Base-by-base conservation (phyloP, 352 stramenopile species). In the Pythium grandisporangium region DNA sequence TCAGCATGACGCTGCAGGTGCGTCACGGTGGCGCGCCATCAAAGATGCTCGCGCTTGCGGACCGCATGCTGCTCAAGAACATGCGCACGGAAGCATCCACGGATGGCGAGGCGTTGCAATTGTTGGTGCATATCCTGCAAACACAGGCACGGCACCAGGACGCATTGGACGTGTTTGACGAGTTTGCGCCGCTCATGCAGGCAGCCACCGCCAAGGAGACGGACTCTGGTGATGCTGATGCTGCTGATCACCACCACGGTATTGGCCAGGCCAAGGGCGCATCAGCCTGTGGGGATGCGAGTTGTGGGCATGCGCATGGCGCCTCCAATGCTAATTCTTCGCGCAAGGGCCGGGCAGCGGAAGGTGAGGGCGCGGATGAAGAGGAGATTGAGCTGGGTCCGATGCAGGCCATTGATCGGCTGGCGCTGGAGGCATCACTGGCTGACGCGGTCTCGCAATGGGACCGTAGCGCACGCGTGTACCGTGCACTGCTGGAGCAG, bases 1-100 rank as follows among this genome's bases (percentile, higher is more conserved):
- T 87, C 40, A 84, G 75, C 44, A 91, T 93, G 77, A 70, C 89
- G 55, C 51, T 93, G 45, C 77, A 91, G 58, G 74, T 93, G 48
- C 53, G 85, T 42, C 74, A 85, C 51, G 52, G 54, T 44, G 55
- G 63, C 8, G 68, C 75, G 19, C 74, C 79, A 0, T 24, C 70
- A 16, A 79, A 82, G 35, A 91, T 93, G 69, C 63, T 93, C 42
- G 63, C 54, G 12, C 51, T 93, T 38, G 80, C 75, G 6, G 75
- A 91, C 42, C 69, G 70, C 34, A 91, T 93, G 80, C 69, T 89
- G 37, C 53, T 84, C 26, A 90, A 90, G 61, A 72, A 70, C 23
- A 63, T 90, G 45, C 56, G 69, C 17, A 73, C 84, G 32, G 53
- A 62, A 6, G 55, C 61, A 16, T 66, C 65, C 17, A 55, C 73